Evolutionary conservation across 768 basidiomycete species (phyloP).

Genomic region (Leccinum barrowsii): DNA sequence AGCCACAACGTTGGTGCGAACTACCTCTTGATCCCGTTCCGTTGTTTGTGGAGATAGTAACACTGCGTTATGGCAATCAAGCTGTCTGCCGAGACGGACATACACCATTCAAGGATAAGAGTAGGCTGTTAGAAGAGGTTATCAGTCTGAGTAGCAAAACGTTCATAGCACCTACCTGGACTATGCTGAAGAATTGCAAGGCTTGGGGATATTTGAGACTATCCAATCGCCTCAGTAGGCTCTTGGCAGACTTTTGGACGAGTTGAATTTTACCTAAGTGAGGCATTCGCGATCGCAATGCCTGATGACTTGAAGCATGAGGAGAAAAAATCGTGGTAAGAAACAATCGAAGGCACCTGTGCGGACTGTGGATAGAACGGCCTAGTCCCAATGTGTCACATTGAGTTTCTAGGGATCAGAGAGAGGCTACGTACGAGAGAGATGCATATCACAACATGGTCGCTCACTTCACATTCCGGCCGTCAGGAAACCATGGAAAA

Average conservation of each 20-base stretch:
- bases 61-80: neutral
- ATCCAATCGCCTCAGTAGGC: neutral
- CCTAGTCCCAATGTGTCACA: neutral
- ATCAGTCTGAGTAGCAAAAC: neutral
- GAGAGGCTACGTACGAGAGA: conserved; percentile 8
- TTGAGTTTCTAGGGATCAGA: neutral
- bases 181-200: neutral
- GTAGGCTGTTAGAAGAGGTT: neutral
- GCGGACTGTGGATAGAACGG: conserved; percentile 4
- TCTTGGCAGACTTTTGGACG: neutral
- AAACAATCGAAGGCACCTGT: conserved; percentile 2
- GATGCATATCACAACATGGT: conserved; percentile 7
- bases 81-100: neutral
- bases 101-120: neutral
- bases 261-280: neutral
- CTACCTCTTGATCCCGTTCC: neutral
- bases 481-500: neutral
- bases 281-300: neutral
- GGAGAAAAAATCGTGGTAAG: neutral
- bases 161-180: neutral
- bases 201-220: neutral
- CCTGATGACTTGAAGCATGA: neutral
- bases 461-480: conserved; percentile 5
- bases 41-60: neutral
- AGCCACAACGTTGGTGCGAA: neutral